Base-by-base conservation (phyloP, 192 early-diverging fungal species). In the Coemansia aciculifera region DNA sequence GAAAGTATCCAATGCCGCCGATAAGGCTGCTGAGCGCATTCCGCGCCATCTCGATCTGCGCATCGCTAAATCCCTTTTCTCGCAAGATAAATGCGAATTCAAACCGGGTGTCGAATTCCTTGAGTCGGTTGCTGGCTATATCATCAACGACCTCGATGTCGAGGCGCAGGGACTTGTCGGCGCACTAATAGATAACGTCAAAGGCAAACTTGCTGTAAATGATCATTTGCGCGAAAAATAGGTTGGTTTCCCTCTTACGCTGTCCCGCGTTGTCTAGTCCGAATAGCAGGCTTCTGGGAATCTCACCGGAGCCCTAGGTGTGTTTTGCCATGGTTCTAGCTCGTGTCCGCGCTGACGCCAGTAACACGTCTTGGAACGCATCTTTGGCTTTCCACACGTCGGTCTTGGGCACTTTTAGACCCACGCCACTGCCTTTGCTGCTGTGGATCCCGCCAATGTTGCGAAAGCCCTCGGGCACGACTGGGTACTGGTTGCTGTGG, bases 1-100 rank as follows among this genome's bases (percentile, higher is more conserved):
- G 63, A 56, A 76, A 77, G 63, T 81, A 93, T 71, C 96, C 96
- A 27, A 98, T 90, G 1, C 94, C 94, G 59, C 96, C 94, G 11
- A 98, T 34, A 64, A 98, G 78, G 69, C 94, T 95, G 65, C 91
- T 91, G 36, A 95, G 64, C 21, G 90, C 83, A 12, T 85, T 85
- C 67, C 92, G 84, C 3, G 89, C 96, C 75, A 95, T 91, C 17
- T 85, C 72, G 43, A 93, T 64, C 62, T 93, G 80, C 0, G 85
- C 77, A 3, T 69, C 48, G 44, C 46, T 42, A 19, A 75, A 95
- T 17, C 89, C 90, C 49, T 92, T 92, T 24, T 78, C 72, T 17
- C 67, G 63, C 13, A 97, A 79, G 8, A 83, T 77, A 75, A 94
- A 95, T 0, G 81, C 86, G 0, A 83, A 56, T 62, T 94, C 91